Percentiles rank a stretch among this genome's conserved stretches.
Evolutionary conservation across 176 grass and related monocot genomes (phyloP).

Genomic region (Bolboschoenus planiculmis): DNA sequence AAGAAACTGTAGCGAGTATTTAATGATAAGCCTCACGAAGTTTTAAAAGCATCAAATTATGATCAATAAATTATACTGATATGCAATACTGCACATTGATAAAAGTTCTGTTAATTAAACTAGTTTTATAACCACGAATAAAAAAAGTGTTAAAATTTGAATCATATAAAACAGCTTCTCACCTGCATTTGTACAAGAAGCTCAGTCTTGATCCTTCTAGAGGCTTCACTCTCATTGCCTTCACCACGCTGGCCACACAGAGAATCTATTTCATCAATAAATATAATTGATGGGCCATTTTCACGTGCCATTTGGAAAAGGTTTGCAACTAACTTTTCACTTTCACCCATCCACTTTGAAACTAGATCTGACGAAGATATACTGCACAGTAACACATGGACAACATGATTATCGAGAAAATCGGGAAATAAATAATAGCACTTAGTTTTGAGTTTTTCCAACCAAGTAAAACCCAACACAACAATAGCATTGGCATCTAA

Average conservation of each 20-base stretch:
- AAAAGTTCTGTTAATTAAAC: neutral
- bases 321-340: constrained; percentile 90
- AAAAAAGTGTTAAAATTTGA: neutral
- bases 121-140: neutral
- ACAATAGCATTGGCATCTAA: neutral
- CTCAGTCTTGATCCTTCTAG: constrained; percentile 95
- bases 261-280: constrained; percentile 98
- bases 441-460: neutral
- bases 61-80: neutral
- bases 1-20: neutral
- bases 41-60: neutral
- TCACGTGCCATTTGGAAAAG: constrained; percentile 97
- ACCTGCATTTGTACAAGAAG: constrained; percentile 99
- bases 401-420: constrained; percentile 16
- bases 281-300: constrained; percentile 95
- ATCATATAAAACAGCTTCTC: constrained; percentile 5
- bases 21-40: neutral
- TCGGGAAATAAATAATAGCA: neutral
- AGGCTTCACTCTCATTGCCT: constrained; percentile 98
- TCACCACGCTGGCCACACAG: constrained; percentile 90
- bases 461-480: neutral
- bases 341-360: constrained; percentile 99
- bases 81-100: neutral
- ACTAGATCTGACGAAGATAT: constrained; percentile 99
- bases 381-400: constrained; percentile 37